These are phyloP conservation scores for Gastrolobium villosum DNA, from an alignment of 306 rosid species.

Conservation along the genomic window DNA sequence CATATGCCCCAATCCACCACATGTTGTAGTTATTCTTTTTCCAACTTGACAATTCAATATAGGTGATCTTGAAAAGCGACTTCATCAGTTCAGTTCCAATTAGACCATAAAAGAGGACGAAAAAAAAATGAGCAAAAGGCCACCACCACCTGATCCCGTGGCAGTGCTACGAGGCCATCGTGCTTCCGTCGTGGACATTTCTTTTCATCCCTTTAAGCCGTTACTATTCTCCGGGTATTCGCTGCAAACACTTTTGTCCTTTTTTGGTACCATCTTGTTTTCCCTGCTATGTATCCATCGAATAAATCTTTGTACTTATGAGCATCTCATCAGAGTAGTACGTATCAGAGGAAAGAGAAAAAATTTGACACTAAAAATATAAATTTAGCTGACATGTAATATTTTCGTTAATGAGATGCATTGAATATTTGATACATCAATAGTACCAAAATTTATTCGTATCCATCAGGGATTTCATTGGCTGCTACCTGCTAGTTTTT, in stretches of 20 bases:
- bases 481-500: slow-evolving; percentile 12
- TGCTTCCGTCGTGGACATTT: slow-evolving; percentile 79
- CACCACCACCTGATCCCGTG: slow-evolving; percentile 82
- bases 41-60: too few species aligned
- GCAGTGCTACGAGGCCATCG: slow-evolving; percentile 94
- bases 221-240: slow-evolving; percentile 76
- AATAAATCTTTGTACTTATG: too few species aligned
- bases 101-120: slow-evolving; percentile 4
- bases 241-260: not conserved
- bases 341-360: too few species aligned
- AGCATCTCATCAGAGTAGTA: too few species aligned
- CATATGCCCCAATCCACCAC: too few species aligned
- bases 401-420: too few species aligned
- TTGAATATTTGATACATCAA: too few species aligned
- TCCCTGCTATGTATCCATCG: not conserved
- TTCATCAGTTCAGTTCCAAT: not conserved
- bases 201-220: slow-evolving; percentile 72
- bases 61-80: not conserved
- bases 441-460: too few species aligned
- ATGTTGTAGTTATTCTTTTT: too few species aligned
- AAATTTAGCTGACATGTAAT: too few species aligned
- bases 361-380: too few species aligned
- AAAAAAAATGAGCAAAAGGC: slow-evolving; percentile 67
- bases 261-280: not conserved
- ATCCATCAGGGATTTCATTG: not conserved